Percentiles rank a stretch among this genome's conserved stretches.
Conservation (phyloP, 441 rosid genomes). For the Gossypium schwendimanii region DNA sequence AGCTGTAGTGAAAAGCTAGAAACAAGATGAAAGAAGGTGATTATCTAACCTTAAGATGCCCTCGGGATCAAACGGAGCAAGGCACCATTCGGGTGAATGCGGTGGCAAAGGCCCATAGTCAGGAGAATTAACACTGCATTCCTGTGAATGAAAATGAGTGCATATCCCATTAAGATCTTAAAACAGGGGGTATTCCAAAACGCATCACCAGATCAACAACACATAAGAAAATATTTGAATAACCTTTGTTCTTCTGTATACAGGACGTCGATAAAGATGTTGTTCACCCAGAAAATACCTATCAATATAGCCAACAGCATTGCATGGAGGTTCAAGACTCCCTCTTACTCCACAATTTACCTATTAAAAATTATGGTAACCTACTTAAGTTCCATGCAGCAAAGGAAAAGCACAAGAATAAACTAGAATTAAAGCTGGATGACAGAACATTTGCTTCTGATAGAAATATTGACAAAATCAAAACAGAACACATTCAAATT, state of each 20-base stretch:
- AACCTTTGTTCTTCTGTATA: constrained; percentile 51
- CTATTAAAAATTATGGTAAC: constrained; percentile 19
- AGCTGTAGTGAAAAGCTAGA: not conserved
- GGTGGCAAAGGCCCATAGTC: constrained; percentile 56
- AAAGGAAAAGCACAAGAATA: not conserved
- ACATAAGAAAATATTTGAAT: constrained; percentile 1
- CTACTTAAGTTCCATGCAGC: constrained; percentile 6
- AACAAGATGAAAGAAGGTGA: not conserved
- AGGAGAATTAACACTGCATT: constrained; percentile 63
- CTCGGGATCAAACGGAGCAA: constrained; percentile 65
- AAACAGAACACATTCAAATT: not conserved
- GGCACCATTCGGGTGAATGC: constrained; percentile 56
- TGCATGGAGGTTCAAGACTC: constrained; percentile 59
- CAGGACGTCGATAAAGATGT: constrained; percentile 53
- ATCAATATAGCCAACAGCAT: constrained; percentile 54
- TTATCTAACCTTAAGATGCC: constrained; percentile 45
- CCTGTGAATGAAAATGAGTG: constrained; percentile 23
- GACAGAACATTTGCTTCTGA: not conserved
- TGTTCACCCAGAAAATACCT: constrained; percentile 41
- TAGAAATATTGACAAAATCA: not conserved
- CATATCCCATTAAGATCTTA: not conserved
- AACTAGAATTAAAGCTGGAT: not conserved
- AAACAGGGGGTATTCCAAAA: not conserved
- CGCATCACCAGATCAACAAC: not conserved
- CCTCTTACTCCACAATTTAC: constrained; percentile 52